These are phyloP conservation scores for Aspergillus pseudonomiae DNA, from an alignment of 2,329 filamentous ascomycete species.

Conservation along the genomic window DNA sequence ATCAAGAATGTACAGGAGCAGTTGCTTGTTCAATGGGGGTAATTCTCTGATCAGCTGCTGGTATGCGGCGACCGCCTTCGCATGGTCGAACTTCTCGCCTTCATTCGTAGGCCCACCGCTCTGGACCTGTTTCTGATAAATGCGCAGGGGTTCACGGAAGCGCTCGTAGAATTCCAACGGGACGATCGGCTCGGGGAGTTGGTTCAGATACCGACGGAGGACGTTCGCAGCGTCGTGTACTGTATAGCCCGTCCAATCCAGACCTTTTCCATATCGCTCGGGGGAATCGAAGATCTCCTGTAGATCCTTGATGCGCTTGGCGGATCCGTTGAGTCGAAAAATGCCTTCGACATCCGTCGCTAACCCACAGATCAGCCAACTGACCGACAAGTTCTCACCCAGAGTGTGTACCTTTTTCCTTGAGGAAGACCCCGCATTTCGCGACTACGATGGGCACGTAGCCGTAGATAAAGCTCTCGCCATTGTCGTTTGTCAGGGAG, in stretches of 20 bases:
- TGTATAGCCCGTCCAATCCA: constrained; percentile 96
- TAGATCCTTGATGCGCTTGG: constrained; percentile 97
- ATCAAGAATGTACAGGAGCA: constrained; percentile 94
- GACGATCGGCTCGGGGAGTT: constrained; percentile 94
- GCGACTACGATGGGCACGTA: constrained; percentile 98
- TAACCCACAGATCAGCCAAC: constrained; percentile 47
- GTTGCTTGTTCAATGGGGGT: constrained; percentile 87
- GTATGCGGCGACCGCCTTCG: constrained; percentile 77
- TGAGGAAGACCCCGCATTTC: constrained; percentile 95
- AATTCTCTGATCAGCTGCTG: constrained; percentile 90
- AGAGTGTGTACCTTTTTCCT: constrained; percentile 81
- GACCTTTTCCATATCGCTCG: constrained; percentile 91
- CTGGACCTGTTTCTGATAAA: constrained; percentile 69
- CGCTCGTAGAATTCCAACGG: constrained; percentile 89
- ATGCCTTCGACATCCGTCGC: constrained; percentile 95
- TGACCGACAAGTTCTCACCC: neutral
- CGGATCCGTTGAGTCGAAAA: constrained; percentile 91
- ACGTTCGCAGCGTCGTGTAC: constrained; percentile 99
- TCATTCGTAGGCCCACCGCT: constrained; percentile 70
- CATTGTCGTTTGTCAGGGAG: constrained; percentile 87
- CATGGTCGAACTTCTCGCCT: constrained; percentile 72
- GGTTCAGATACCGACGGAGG: constrained; percentile 90
- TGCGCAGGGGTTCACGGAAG: constrained; percentile 80
- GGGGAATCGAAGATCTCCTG: constrained; percentile 91
- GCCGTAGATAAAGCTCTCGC: constrained; percentile 95